phyloP scores from a whole-genome alignment of 2,329 filamentous ascomycete species.

The Juglanconis sp. region DNA sequence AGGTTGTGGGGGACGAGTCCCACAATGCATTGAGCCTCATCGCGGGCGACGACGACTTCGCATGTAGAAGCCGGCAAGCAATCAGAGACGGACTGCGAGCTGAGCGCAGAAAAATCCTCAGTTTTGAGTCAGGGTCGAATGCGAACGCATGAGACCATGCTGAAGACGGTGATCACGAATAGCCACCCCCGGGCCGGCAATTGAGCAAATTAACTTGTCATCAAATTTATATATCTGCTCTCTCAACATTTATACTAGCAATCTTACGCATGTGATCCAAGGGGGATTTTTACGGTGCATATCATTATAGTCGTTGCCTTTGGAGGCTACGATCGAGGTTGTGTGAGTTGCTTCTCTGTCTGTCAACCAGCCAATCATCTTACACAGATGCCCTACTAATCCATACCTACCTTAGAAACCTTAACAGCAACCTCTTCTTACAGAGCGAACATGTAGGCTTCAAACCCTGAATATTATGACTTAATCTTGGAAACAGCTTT shows the following conservation, averaged over 20 bases:
- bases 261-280: too few species aligned
- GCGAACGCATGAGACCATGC: too few species aligned
- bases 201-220: too few species aligned
- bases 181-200: too few species aligned
- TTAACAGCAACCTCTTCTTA: too few species aligned
- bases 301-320: background rate
- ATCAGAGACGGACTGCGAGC: background rate
- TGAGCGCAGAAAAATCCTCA: background rate
- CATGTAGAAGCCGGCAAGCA: background rate
- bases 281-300: too few species aligned
- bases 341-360: background rate
- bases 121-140: too few species aligned
- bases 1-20: background rate
- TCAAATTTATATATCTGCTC: too few species aligned
- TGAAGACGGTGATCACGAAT: too few species aligned
- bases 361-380: conserved; percentile 14
- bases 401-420: too few species aligned
- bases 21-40: conserved; percentile 4
- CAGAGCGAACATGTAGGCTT: background rate
- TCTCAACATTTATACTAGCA: too few species aligned
- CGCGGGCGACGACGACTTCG: background rate
- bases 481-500: too few species aligned
- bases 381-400: conserved; percentile 5
- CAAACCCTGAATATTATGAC: background rate
- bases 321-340: background rate